Evolutionary conservation across 1,284 basidiomycete genomes (phyloP), one percentile per base, ranked within the genome.

Genomic region (Puccinia horiana): DNA sequence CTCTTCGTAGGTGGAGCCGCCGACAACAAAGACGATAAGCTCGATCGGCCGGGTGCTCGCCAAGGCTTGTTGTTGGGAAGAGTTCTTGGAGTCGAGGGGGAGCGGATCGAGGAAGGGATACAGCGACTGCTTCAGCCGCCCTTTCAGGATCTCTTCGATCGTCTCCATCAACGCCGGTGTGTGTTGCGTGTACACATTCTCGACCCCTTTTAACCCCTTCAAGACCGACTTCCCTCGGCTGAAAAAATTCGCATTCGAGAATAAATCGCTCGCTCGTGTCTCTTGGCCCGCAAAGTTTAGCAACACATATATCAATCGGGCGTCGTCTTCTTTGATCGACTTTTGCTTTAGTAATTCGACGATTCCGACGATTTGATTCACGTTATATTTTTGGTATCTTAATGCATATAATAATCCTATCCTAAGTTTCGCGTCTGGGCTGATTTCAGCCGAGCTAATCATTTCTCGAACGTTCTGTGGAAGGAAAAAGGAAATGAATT

Each of bases 151-250:
- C 80, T 93, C 90, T 86, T 99, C 97, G 29, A 99, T 88, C 6
- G 96, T 99, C 86, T 98, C 92, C 0, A 93, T 91, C 2, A 99
- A 89, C 87, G 97, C 95, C 12, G 97, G 97, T 20, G 92, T 93
- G 86, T 99, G 97, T 86, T 99, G 97, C 80, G 96, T 99, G 86
- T 98, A 99, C 11, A 99, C 96, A 85, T 99, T 99, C 87, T 99
- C 97, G 8, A 99, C 97, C 9, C 97, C 97, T 93, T 98, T 98
- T 80, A 99, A 89, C 0, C 97, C 97, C 86, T 98, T 98, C 83
- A 99, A 87, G 0, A 96, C 97, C 49, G 93, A 95, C 83, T 95
- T 93, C 8, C 97, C 97, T 86, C 96, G 93, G 0, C 94, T 94
- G 84, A 99, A 92, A 81, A 99, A 89, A 61, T 95, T 96, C 86